Percentiles rank a stretch among this genome's conserved stretches.
Conservation (phyloP, 108 stramenopile species). For the Cylindrotheca fusiformis region DNA sequence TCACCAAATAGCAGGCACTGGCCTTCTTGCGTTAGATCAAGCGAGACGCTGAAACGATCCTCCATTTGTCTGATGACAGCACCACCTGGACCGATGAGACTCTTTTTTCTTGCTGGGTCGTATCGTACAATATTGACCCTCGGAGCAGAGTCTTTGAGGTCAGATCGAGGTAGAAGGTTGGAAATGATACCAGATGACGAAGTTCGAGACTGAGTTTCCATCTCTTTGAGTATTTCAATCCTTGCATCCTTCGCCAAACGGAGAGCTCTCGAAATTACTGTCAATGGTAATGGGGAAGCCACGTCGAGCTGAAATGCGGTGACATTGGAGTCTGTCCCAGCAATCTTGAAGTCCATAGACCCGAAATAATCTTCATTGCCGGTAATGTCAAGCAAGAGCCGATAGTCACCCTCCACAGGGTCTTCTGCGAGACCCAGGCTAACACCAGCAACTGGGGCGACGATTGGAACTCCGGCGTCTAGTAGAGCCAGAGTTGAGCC, state of each 20-base stretch:
- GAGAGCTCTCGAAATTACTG: constrained; percentile 57
- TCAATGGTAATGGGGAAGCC: constrained; percentile 44
- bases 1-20: constrained; percentile 62
- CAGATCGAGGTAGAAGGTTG: constrained; percentile 28
- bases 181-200: constrained; percentile 17
- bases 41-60: constrained; percentile 55
- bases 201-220: constrained; percentile 40
- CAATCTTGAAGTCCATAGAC: constrained; percentile 94
- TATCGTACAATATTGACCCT: constrained; percentile 55
- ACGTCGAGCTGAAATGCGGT: constrained; percentile 86
- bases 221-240: constrained; percentile 61
- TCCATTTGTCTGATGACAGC: constrained; percentile 64
- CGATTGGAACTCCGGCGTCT: constrained; percentile 91
- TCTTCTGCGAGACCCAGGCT: constrained; percentile 70
- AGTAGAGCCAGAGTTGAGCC: constrained; percentile 81
- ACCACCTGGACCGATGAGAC: constrained; percentile 70
- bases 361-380: constrained; percentile 88
- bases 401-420: constrained; percentile 17
- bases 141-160: constrained; percentile 53
- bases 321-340: constrained; percentile 73
- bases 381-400: constrained; percentile 83
- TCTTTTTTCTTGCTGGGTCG: constrained; percentile 59
- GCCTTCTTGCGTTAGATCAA: constrained; percentile 75
- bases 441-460: constrained; percentile 81
- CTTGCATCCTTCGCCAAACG: constrained; percentile 65